Evolutionary conservation across 1,284 basidiomycete genomes (phyloP).

Genomic region (Sanghuangporus weigelae): DNA sequence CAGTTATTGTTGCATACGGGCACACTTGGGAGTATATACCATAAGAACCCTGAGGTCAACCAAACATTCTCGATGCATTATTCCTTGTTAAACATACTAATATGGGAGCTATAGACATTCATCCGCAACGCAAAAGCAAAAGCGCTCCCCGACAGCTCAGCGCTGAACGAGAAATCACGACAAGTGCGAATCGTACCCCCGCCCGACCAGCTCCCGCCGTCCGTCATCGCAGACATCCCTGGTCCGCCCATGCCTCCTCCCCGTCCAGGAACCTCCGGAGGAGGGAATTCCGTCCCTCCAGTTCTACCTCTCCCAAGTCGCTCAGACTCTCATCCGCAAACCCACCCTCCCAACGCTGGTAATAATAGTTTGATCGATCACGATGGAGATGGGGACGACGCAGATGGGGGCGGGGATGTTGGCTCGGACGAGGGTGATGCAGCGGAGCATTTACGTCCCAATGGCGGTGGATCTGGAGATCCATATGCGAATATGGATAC

Average conservation of each 20-base stretch:
- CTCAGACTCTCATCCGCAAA: not conserved
- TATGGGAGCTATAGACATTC: conserved; percentile 54
- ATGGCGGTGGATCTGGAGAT: conserved; percentile 33
- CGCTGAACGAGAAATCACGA: conserved; percentile 69
- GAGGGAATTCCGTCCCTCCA: conserved; percentile 15
- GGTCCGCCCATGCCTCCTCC: conserved; percentile 54
- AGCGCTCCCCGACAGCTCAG: conserved; percentile 70
- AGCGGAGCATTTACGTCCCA: conserved; percentile 23
- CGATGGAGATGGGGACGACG: conserved; percentile 18
- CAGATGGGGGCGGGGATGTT: conserved; percentile 19
- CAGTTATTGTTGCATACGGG: conserved; percentile 80
- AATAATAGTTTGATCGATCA: conserved; percentile 19
- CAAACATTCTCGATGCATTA: not conserved
- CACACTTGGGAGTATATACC: conserved; percentile 81
- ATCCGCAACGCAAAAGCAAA: conserved; percentile 75
- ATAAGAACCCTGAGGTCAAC: conserved; percentile 81
- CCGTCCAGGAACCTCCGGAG: not conserved
- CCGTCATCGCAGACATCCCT: conserved; percentile 40
- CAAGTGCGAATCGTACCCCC: conserved; percentile 61
- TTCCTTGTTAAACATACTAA: not conserved
- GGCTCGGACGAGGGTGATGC: conserved; percentile 29
- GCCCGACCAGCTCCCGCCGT: conserved; percentile 44
- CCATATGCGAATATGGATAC: conserved; percentile 72
- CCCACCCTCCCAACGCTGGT: not conserved
- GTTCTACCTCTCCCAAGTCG: conserved; percentile 23